A percentile compares a stretch with the other conserved stretches of the same genome.
These are phyloP conservation scores for Ogataea nitratoaversa DNA, from an alignment of 805 yeast species.

Conservation along the genomic window DNA sequence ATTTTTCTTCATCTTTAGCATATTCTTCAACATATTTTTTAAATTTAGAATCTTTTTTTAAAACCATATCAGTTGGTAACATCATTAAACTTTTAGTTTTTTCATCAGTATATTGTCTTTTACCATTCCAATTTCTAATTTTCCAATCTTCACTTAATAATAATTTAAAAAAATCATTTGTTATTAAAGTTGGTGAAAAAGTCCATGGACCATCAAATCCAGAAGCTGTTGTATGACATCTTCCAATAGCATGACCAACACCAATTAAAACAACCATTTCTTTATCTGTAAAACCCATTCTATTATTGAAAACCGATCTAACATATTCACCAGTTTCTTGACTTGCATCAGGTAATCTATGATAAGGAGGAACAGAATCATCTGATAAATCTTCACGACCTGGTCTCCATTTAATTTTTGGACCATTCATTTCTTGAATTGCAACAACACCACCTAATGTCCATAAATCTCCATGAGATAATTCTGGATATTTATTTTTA, in stretches of 20 bases:
- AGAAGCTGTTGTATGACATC: slow-evolving; percentile 50
- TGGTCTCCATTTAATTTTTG: slow-evolving; percentile 53
- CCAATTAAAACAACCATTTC: slow-evolving; percentile 46
- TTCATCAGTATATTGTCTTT: slow-evolving; percentile 59
- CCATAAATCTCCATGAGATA: slow-evolving; percentile 66
- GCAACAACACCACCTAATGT: slow-evolving; percentile 68
- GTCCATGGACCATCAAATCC: slow-evolving; percentile 94
- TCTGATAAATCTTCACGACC: slow-evolving; percentile 40
- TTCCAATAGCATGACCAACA: slow-evolving; percentile 43
- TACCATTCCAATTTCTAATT: slow-evolving; percentile 54
- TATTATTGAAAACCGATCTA: slow-evolving; percentile 36
- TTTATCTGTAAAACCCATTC: slow-evolving; percentile 45
- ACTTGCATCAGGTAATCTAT: slow-evolving; percentile 48
- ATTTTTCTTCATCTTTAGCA: slow-evolving; percentile 45
- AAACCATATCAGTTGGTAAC: slow-evolving; percentile 56
- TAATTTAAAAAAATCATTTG: slow-evolving; percentile 68
- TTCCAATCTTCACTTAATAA: slow-evolving; percentile 56
- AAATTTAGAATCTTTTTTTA: slow-evolving; percentile 44
- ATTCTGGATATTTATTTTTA: slow-evolving; percentile 52
- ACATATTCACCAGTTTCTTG: slow-evolving; percentile 42
- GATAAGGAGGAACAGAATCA: slow-evolving; percentile 39
- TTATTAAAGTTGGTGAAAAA: slow-evolving; percentile 66
- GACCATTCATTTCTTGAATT: slow-evolving; percentile 62
- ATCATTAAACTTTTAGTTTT: slow-evolving; percentile 52
- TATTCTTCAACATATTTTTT: slow-evolving; percentile 42